Conservation (phyloP, 768 basidiomycete species). For the Boletus subparvulus region DNA sequence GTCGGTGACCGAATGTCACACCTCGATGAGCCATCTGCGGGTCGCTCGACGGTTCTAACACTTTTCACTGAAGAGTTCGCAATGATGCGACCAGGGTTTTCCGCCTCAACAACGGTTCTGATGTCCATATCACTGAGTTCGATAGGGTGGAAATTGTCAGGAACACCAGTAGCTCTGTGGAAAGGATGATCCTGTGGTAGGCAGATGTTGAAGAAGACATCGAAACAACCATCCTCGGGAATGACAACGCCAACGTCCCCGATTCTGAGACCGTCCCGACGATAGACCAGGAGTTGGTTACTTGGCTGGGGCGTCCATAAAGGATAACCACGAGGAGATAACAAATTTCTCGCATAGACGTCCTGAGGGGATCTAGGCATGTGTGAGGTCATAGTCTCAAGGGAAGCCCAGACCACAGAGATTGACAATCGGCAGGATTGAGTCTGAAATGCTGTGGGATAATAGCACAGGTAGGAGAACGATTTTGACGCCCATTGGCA, state of each 20-base stretch:
- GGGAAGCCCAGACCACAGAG: not conserved
- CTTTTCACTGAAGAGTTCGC: conserved; percentile 5
- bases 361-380: conserved; percentile 10
- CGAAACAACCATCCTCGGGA: conserved; percentile 1
- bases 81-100: conserved; percentile 7
- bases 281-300: conserved; percentile 20
- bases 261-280: conserved; percentile 28
- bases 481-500: not conserved
- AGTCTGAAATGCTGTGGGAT: not conserved
- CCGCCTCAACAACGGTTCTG: not conserved
- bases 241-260: conserved; percentile 36
- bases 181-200: conserved; percentile 30
- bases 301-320: conserved; percentile 33
- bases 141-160: conserved; percentile 28
- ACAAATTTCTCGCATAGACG: conserved; percentile 18
- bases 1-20: not conserved
- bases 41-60: not conserved
- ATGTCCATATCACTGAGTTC: conserved; percentile 3
- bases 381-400: not conserved
- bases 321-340: conserved; percentile 28
- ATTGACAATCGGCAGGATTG: not conserved
- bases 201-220: conserved; percentile 21
- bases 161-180: conserved; percentile 19
- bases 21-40: not conserved
- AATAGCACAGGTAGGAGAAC: not conserved